Evolutionary conservation across 2,329 filamentous ascomycete genomes (phyloP).

Genomic region (Fusarium algeriense): DNA sequence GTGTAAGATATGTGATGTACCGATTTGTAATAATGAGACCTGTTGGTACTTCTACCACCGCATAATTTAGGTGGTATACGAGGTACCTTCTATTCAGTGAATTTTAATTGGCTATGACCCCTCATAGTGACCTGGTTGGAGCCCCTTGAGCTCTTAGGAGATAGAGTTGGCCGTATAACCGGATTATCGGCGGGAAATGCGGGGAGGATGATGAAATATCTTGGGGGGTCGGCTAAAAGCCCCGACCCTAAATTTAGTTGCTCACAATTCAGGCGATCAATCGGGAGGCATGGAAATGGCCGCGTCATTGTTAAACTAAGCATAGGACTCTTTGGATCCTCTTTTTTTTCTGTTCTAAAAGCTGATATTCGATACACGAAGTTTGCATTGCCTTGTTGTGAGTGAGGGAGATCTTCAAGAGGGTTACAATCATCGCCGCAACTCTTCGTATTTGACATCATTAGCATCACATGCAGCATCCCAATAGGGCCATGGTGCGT

Average conservation of each 20-base stretch:
- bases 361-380: not conserved
- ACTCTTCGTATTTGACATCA: constrained; percentile 1
- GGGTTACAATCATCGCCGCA: not conserved
- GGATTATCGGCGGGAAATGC: constrained; percentile 10
- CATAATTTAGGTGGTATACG: no score
- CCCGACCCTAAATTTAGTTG: not conserved
- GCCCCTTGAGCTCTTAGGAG: no score
- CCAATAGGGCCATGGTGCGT: not conserved
- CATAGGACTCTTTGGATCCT: not conserved
- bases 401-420: not conserved
- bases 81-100: no score
- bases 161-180: not conserved
- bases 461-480: constrained; percentile 8
- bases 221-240: constrained; percentile 2
- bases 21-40: no score
- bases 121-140: no score
- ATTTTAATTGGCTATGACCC: no score
- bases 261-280: not conserved
- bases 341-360: not conserved
- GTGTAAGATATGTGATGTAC: no score
- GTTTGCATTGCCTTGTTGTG: not conserved
- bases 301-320: not conserved
- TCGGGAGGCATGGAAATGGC: not conserved
- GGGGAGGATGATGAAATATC: constrained; percentile 1
- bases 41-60: no score